phyloP scores from a whole-genome alignment of 768 basidiomycete genomes.

The Auricularia heimuer region DNA sequence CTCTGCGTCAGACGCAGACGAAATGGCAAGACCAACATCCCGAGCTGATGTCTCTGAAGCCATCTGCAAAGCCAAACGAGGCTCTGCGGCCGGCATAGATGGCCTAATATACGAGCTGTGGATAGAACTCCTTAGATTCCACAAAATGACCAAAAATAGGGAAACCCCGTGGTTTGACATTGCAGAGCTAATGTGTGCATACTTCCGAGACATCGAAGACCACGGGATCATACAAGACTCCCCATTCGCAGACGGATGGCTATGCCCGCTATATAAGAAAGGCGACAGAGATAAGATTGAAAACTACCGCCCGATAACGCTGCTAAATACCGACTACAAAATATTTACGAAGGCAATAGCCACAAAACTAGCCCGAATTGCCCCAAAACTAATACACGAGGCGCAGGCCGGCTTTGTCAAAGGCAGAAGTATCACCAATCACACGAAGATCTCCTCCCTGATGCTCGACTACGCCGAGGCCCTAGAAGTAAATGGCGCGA shows the following conservation, averaged over 20 bases:
- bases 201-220: constrained; percentile 34
- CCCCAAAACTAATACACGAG: constrained; percentile 17
- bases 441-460: constrained; percentile 17
- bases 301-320: constrained; percentile 16
- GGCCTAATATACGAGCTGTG: neutral
- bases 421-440: constrained; percentile 23
- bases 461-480: constrained; percentile 11
- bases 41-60: too few species aligned
- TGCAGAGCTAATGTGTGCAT: constrained; percentile 19
- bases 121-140: neutral
- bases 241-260: constrained; percentile 22
- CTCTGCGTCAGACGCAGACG: too few species aligned
- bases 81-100: neutral
- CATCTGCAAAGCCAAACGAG: neutral
- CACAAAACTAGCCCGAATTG: constrained; percentile 9
- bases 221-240: constrained; percentile 10
- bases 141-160: neutral
- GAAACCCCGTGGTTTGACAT: neutral
- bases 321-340: constrained; percentile 26
- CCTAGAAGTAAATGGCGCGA: constrained; percentile 8
- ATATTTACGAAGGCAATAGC: constrained; percentile 19
- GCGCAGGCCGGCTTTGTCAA: constrained; percentile 32
- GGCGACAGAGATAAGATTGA: constrained; percentile 8
- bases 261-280: constrained; percentile 35
- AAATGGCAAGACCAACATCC: too few species aligned